Percentiles rank a stretch among this genome's conserved stretches.
Evolutionary conservation across 2,329 filamentous ascomycete species (phyloP).

Genomic region (Septoria linicola): DNA sequence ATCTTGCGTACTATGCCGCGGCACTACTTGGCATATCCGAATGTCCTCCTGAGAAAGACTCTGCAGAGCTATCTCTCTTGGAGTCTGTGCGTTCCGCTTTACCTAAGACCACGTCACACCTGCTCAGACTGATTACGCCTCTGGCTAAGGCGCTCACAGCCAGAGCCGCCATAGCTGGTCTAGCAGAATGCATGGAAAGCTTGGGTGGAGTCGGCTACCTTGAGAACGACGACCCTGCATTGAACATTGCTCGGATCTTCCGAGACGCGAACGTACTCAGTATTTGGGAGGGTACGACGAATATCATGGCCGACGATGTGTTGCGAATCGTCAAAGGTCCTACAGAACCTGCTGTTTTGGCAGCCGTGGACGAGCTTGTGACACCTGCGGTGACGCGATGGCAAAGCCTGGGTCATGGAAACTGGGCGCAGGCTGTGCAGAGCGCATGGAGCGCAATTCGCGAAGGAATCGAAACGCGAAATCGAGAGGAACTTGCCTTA

Average conservation of each 20-base stretch:
- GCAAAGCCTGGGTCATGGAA: too few relatives aligned
- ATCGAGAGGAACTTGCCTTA: background rate
- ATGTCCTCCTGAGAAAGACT: constrained; percentile 30
- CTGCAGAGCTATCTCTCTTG: too few relatives aligned
- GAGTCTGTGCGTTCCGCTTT: too few relatives aligned
- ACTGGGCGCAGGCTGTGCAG: too few relatives aligned
- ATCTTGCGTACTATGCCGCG: constrained; percentile 1
- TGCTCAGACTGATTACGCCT: constrained; percentile 60
- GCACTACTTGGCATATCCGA: constrained; percentile 57
- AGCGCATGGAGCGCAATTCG: too few relatives aligned
- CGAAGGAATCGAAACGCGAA: too few relatives aligned
- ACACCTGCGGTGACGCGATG: too few relatives aligned
- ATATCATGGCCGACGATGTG: constrained; percentile 61
- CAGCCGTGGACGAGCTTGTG: too few relatives aligned
- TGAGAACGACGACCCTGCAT: constrained; percentile 59
- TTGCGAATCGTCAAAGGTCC: constrained; percentile 41
- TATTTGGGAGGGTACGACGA: constrained; percentile 73
- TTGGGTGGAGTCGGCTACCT: constrained; percentile 67
- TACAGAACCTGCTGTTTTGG: too few relatives aligned
- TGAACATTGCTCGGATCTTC: constrained; percentile 66
- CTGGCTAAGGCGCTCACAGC: constrained; percentile 60
- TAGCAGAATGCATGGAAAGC: constrained; percentile 62
- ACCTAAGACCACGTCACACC: constrained; percentile 28
- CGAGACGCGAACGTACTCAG: constrained; percentile 63
- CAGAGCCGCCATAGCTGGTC: constrained; percentile 50